These are phyloP conservation scores for Hevea brasiliensis DNA, from an alignment of 345 rosid genomes.

Conservation along the genomic window DNA sequence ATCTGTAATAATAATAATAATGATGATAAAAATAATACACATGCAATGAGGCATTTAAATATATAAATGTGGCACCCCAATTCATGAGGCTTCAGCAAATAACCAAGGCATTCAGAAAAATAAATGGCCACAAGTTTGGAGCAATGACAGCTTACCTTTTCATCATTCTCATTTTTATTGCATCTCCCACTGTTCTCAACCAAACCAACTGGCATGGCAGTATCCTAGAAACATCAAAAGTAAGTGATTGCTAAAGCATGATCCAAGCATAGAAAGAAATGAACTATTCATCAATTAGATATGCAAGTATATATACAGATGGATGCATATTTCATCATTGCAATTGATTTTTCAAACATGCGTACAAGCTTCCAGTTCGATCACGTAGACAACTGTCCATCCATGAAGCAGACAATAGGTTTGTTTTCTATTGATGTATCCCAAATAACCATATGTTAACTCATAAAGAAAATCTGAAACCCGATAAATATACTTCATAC, in stretches of 20 bases:
- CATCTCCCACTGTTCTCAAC: conserved; percentile 89
- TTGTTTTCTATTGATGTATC: neutral
- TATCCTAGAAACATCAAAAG: conserved; percentile 43
- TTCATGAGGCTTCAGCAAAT: neutral
- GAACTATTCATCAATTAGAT: neutral
- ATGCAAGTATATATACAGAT: neutral
- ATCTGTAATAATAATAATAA: conserved; percentile 34
- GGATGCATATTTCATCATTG: neutral
- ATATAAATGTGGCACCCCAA: neutral
- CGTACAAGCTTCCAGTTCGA: neutral
- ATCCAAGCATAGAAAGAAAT: neutral
- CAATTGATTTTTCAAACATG: conserved; percentile 7
- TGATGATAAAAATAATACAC: conserved; percentile 7
- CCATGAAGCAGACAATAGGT: neutral
- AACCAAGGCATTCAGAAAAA: neutral
- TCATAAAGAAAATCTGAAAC: neutral
- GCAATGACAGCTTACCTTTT: conserved; percentile 51
- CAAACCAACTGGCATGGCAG: conserved; percentile 52
- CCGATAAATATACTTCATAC: neutral
- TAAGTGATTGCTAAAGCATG: neutral
- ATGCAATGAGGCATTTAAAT: neutral
- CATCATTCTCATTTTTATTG: conserved; percentile 70
- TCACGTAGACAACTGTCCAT: conserved; percentile 6
- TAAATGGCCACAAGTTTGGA: conserved; percentile 7
- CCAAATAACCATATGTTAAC: neutral